A percentile compares a stretch with the other conserved stretches of the same genome.
Conservation (phyloP, 2,329 filamentous ascomycete genomes). For the Aureobasidium melanogenum region DNA sequence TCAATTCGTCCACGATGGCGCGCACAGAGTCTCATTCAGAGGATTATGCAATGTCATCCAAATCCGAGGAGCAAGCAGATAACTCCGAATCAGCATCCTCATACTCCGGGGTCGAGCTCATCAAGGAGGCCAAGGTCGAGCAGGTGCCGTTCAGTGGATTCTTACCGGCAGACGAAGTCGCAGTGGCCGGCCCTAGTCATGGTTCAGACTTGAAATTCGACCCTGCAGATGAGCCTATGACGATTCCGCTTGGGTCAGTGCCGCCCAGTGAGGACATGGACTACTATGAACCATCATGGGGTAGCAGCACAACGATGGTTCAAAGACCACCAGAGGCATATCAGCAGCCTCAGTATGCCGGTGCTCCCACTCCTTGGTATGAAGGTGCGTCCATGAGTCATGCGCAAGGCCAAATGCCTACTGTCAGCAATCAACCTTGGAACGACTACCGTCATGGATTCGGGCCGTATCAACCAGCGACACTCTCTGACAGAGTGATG, state of each 20-base stretch:
- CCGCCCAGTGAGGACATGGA: neutral
- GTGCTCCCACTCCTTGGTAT: neutral
- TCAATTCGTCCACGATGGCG: neutral
- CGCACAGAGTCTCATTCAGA: neutral
- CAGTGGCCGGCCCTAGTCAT: neutral
- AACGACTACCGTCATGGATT: neutral
- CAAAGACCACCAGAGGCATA: neutral
- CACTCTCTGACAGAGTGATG: neutral
- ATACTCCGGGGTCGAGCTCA: neutral
- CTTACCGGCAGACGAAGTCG: neutral
- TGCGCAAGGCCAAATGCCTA: neutral
- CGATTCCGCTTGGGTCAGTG: neutral
- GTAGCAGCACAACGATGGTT: neutral
- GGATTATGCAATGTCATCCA: neutral
- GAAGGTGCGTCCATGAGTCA: neutral
- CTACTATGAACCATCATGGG: conserved; percentile 1
- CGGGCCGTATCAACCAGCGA: neutral
- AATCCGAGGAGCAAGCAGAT: neutral
- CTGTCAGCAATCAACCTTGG: neutral
- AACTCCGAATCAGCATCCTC: neutral
- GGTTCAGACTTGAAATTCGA: neutral
- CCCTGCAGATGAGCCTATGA: neutral
- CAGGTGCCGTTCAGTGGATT: neutral
- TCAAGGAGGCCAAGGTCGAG: neutral
- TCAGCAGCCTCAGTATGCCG: neutral